These are phyloP conservation scores for Euryodendron excelsum DNA, from an alignment of 148 eudicot species.

Conservation along the genomic window DNA sequence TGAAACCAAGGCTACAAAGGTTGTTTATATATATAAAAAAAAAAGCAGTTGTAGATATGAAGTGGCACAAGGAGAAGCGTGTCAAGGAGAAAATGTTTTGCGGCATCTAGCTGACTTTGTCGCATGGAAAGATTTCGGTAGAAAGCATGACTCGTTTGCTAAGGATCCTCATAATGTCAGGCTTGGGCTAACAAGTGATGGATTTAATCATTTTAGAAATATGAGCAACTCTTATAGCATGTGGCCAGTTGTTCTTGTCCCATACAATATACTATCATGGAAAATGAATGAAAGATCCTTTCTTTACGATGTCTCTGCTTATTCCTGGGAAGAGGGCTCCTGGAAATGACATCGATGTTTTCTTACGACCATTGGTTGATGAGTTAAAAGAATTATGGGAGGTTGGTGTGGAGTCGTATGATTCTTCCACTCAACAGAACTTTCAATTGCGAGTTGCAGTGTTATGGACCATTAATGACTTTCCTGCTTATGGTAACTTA, in stretches of 20 bases:
- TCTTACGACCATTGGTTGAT: background rate
- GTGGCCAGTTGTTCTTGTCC: background rate
- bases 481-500: background rate
- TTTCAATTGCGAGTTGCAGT: too few species aligned
- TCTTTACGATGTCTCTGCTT: background rate
- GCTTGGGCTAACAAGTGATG: background rate
- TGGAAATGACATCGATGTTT: background rate
- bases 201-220: background rate
- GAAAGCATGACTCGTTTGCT: background rate
- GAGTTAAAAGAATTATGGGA: background rate
- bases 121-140: constrained; percentile 26
- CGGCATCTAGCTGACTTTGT: constrained; percentile 24
- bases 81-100: background rate
- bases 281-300: too few species aligned
- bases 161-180: background rate
- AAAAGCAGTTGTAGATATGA: constrained; percentile 25
- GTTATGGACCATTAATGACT: background rate
- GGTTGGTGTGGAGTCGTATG: background rate
- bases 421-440: too few species aligned
- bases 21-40: constrained; percentile 22
- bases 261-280: too few species aligned
- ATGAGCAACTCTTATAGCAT: background rate
- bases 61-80: constrained; percentile 21
- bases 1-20: constrained; percentile 27
- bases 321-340: background rate